A percentile compares a stretch with the other conserved stretches of the same genome.
Evolutionary conservation across 2,329 filamentous ascomycete species (phyloP).

Genomic region (Cladorrhinum sp.): DNA sequence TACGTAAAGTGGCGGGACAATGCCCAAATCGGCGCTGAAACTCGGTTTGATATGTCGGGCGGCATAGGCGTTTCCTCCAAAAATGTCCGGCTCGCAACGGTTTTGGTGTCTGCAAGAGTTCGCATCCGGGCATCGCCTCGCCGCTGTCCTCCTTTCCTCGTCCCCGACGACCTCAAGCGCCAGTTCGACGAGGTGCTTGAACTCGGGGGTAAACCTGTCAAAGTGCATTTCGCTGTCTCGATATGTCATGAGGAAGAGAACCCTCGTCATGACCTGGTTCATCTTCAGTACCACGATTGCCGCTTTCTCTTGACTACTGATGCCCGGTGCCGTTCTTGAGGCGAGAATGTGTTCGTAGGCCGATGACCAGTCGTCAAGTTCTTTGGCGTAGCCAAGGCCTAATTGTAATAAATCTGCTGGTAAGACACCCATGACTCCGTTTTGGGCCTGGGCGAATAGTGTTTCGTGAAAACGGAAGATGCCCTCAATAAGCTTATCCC

Average conservation of each 20-base stretch:
- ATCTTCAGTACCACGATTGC: conserved; percentile 62
- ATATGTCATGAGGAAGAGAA: conserved; percentile 60
- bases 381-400: conserved; percentile 45
- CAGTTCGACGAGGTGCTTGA: conserved; percentile 54
- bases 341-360: conserved; percentile 56
- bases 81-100: conserved; percentile 35
- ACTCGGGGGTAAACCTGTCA: conserved; percentile 51
- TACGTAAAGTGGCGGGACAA: conserved; percentile 62
- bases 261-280: conserved; percentile 55
- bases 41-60: conserved; percentile 55
- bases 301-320: conserved; percentile 54
- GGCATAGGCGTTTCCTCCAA: conserved; percentile 42
- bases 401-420: conserved; percentile 47
- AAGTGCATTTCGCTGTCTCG: conserved; percentile 57
- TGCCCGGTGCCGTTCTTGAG: conserved; percentile 46
- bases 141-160: conserved; percentile 51
- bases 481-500: conserved; percentile 55
- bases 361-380: conserved; percentile 52
- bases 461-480: conserved; percentile 58
- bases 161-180: conserved; percentile 59
- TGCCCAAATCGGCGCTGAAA: conserved; percentile 62
- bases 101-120: conserved; percentile 42
- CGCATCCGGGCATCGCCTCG: conserved; percentile 44
- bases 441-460: conserved; percentile 46
- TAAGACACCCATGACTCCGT: conserved; percentile 52